Conservation (phyloP, 371 early-diverging fungal genomes). For the Mortierella sp. region DNA sequence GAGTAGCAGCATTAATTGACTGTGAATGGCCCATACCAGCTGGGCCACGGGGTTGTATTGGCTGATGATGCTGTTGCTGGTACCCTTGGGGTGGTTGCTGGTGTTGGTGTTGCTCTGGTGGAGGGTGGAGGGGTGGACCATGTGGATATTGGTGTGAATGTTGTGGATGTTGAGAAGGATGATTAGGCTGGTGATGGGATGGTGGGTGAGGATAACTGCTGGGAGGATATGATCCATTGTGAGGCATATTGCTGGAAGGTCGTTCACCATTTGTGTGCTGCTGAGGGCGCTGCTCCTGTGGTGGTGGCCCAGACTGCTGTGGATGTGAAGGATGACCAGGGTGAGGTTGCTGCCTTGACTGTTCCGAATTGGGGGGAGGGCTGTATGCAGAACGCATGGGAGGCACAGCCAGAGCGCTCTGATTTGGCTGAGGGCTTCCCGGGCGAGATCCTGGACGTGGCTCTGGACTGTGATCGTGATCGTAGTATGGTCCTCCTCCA, state of each 20-base stretch:
- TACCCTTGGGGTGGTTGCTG: constrained; percentile 15
- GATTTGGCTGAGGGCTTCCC: constrained; percentile 12
- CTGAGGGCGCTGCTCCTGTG: constrained; percentile 19
- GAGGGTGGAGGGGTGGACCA: constrained; percentile 13
- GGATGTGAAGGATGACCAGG: not conserved
- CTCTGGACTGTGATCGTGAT: constrained; percentile 7
- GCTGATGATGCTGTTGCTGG: constrained; percentile 21
- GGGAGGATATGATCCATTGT: constrained; percentile 17
- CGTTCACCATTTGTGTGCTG: constrained; percentile 1
- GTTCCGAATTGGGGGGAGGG: constrained; percentile 18
- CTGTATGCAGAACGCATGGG: constrained; percentile 15
- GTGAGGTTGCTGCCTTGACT: not conserved
- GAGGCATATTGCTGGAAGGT: not conserved
- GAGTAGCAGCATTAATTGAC: not conserved
- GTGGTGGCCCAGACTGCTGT: not conserved
- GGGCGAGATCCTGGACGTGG: constrained; percentile 25
- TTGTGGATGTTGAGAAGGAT: constrained; percentile 9
- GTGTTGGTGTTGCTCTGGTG: not conserved
- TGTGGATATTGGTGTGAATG: not conserved
- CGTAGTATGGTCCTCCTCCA: not conserved
- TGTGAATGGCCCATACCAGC: constrained; percentile 4
- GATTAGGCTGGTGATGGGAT: not conserved
- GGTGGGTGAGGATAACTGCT: not conserved
- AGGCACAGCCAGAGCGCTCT: not conserved
- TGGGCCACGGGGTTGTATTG: constrained; percentile 10